Evolutionary conservation across 345 rosid genomes (phyloP).

Genomic region (Excoecaria agallocha): DNA sequence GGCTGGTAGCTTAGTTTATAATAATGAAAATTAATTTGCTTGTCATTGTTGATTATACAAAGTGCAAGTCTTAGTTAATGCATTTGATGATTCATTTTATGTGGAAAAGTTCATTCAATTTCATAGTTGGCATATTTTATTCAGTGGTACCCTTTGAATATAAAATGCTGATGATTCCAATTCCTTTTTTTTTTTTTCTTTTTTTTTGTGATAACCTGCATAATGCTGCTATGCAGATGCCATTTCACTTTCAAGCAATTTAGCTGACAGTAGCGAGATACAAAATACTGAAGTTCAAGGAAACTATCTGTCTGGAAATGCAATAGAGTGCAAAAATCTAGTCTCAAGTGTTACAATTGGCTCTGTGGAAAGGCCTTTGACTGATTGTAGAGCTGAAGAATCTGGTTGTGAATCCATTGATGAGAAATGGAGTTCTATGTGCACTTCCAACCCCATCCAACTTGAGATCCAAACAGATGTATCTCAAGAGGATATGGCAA

Average conservation of each 20-base stretch:
- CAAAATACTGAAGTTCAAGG: slow-evolving; percentile 33
- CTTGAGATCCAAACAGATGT: slow-evolving; percentile 20
- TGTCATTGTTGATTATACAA: background rate
- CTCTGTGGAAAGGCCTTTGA: slow-evolving; percentile 10
- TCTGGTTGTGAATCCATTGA: slow-evolving; percentile 11
- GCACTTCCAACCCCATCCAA: slow-evolving; percentile 18
- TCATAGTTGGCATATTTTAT: no score
- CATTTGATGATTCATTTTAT: background rate
- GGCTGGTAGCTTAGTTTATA: background rate
- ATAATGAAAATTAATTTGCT: background rate
- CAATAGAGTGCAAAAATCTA: slow-evolving; percentile 22
- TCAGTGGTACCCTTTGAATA: background rate
- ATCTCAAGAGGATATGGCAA: slow-evolving; percentile 25
- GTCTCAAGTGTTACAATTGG: slow-evolving; percentile 16
- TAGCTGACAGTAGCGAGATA: slow-evolving; percentile 19
- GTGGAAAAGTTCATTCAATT: background rate
- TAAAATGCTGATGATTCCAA: background rate
- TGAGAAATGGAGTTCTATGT: slow-evolving; percentile 19
- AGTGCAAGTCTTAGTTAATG: background rate
- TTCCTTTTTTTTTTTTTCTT: background rate
- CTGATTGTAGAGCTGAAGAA: slow-evolving; percentile 23
- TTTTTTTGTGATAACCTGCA: slow-evolving; percentile 11
- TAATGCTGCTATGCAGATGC: slow-evolving; percentile 31
- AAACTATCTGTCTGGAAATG: slow-evolving; percentile 19
- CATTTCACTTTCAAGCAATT: slow-evolving; percentile 18